These are phyloP conservation scores for Nicotiana attenuata DNA, from an alignment of 257 asterid species.

Conservation along the genomic window DNA sequence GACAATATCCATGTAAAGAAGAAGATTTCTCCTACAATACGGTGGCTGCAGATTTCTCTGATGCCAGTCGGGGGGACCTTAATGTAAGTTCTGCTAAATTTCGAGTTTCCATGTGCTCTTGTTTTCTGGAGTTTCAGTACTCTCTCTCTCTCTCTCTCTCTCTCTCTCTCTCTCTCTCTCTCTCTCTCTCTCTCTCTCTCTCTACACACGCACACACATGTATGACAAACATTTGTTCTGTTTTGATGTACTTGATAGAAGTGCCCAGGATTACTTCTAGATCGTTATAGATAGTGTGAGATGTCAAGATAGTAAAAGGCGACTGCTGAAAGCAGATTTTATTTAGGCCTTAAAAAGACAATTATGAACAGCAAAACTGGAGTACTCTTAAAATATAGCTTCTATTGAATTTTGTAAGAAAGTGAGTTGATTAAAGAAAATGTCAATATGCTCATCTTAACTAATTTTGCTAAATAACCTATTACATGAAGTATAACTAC, in stretches of 20 bases:
- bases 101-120: background rate
- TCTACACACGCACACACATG: background rate
- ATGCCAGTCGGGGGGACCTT: conserved; percentile 32
- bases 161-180: no score
- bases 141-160: no score
- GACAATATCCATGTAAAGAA: conserved; percentile 26
- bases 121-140: background rate
- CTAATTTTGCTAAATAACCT: no score
- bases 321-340: no score
- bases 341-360: no score
- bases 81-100: conserved; percentile 41
- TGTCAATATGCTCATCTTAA: no score
- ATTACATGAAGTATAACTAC: no score
- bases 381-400: no score
- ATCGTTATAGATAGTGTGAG: background rate
- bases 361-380: no score
- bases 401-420: no score
- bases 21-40: conserved; percentile 34
- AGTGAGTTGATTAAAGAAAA: no score
- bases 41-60: conserved; percentile 39
- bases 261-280: background rate
- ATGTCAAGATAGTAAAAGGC: background rate
- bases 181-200: background rate
- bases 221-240: background rate
- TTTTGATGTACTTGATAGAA: background rate